Conservation (phyloP, 768 basidiomycete genomes). For the Russula sp. region DNA sequence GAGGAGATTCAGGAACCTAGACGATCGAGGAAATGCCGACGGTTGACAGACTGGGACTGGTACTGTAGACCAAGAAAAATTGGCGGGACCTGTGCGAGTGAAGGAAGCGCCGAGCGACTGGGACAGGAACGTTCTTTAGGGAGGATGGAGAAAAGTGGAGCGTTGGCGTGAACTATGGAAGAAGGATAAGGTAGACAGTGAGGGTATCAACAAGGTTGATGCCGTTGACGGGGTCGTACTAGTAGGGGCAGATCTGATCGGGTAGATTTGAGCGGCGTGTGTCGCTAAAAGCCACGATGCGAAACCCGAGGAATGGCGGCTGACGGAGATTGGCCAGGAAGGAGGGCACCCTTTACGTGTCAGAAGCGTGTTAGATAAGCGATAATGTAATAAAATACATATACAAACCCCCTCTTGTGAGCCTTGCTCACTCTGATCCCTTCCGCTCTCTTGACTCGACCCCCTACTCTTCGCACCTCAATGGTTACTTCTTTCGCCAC, state of each 20-base stretch:
- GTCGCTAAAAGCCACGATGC: constrained; percentile 17
- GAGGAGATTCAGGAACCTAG: neutral
- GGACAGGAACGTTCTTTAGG: constrained; percentile 18
- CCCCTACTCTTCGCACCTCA: neutral
- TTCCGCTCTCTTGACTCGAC: neutral
- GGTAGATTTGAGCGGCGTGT: neutral
- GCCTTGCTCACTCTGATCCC: neutral
- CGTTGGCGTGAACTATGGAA: neutral
- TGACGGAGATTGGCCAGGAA: constrained; percentile 19
- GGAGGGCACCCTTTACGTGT: constrained; percentile 21
- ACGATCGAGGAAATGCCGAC: constrained; percentile 2
- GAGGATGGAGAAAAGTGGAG: neutral
- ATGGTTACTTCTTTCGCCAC: constrained; percentile 19
- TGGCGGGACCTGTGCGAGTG: constrained; percentile 12
- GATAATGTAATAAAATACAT: constrained; percentile 14
- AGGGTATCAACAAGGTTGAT: neutral
- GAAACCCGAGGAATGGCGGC: constrained; percentile 9
- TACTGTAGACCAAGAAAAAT: constrained; percentile 10
- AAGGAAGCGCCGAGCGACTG: constrained; percentile 4
- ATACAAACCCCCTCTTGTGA: neutral
- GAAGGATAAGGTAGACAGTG: neutral
- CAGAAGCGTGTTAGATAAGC: constrained; percentile 3
- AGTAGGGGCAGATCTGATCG: constrained; percentile 1
- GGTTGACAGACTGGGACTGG: neutral
- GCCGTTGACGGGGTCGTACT: neutral